Percentiles rank a stretch among this genome's conserved stretches.
phyloP scores from a whole-genome alignment of 2,329 filamentous ascomycete species.

The Neopestalotiopsis sp. region DNA sequence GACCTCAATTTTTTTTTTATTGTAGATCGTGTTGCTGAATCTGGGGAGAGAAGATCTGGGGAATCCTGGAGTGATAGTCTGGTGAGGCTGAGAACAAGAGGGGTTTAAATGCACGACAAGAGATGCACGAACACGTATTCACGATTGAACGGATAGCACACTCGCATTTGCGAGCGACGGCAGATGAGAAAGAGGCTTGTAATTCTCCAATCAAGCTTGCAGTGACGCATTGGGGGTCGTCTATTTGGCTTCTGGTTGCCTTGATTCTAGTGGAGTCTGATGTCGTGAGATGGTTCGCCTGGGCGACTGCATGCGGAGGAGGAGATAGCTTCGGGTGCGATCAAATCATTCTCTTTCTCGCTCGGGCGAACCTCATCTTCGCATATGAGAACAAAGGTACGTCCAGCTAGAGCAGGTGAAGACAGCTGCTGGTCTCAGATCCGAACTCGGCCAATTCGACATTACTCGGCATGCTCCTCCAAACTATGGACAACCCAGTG shows the following conservation, averaged over 20 bases:
- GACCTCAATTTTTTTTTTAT: neutral
- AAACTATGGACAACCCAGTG: neutral
- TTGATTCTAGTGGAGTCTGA: conserved; percentile 10
- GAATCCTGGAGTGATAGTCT: neutral
- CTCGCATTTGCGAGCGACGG: conserved; percentile 20
- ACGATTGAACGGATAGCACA: neutral
- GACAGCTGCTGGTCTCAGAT: neutral
- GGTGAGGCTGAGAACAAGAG: conserved; percentile 15
- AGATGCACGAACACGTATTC: conserved; percentile 20
- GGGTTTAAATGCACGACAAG: conserved; percentile 11
- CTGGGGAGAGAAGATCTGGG: neutral
- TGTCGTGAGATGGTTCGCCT: conserved; percentile 12
- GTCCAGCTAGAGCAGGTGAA: neutral
- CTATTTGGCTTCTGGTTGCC: conserved; percentile 7
- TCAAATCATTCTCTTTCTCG: neutral
- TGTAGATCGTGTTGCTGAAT: neutral
- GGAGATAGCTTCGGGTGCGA: conserved; percentile 4
- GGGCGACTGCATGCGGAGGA: conserved; percentile 8
- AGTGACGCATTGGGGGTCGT: conserved; percentile 12
- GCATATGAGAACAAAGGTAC: neutral
- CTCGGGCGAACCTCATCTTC: neutral
- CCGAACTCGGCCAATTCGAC: neutral
- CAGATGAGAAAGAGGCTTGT: conserved; percentile 10
- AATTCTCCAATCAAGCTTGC: conserved; percentile 19
- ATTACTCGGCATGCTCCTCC: neutral